Percentiles rank a stretch among this genome's conserved stretches.
Conservation (phyloP, 495 filamentous ascomycete species). For the Hypomontagnella monticulosa region DNA sequence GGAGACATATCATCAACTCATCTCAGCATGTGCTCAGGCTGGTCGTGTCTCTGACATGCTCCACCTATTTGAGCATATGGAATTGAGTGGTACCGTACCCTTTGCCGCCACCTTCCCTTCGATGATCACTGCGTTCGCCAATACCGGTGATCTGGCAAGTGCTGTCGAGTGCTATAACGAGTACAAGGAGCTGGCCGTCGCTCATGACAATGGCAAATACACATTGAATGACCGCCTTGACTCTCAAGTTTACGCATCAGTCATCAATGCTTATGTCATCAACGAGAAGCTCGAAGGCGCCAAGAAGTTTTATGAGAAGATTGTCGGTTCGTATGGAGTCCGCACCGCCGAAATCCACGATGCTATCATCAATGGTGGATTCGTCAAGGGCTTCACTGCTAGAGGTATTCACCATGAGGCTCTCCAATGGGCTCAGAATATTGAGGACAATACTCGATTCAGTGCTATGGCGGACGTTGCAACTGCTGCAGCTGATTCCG, state of each 20-base stretch:
- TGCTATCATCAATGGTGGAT: slow-evolving; percentile 73
- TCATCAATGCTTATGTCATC: slow-evolving; percentile 85
- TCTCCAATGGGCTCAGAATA: slow-evolving; percentile 67
- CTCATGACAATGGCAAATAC: slow-evolving; percentile 77
- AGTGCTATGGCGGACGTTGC: slow-evolving; percentile 57
- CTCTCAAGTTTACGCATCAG: slow-evolving; percentile 82
- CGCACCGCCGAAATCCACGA: slow-evolving; percentile 67
- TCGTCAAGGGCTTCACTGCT: slow-evolving; percentile 76
- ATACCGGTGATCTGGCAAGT: slow-evolving; percentile 78
- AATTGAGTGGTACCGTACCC: slow-evolving; percentile 73
- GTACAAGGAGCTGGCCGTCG: slow-evolving; percentile 85
- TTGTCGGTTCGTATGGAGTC: slow-evolving; percentile 70
- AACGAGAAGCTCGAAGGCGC: slow-evolving; percentile 82
- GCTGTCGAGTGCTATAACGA: slow-evolving; percentile 97
- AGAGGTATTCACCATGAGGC: slow-evolving; percentile 72
- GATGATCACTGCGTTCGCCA: slow-evolving; percentile 93
- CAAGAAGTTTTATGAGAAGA: slow-evolving; percentile 80
- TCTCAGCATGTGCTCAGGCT: slow-evolving; percentile 83
- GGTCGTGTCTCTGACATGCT: slow-evolving; percentile 87
- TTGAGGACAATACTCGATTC: slow-evolving; percentile 49
- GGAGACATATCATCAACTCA: slow-evolving; percentile 81
- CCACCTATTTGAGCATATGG: slow-evolving; percentile 88
- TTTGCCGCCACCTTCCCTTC: slow-evolving; percentile 82
- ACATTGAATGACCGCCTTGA: slow-evolving; percentile 79
- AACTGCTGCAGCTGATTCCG: slow-evolving; percentile 77